These are phyloP conservation scores for Lathyrus tuberosus DNA, from an alignment of 306 rosid species.

Conservation along the genomic window DNA sequence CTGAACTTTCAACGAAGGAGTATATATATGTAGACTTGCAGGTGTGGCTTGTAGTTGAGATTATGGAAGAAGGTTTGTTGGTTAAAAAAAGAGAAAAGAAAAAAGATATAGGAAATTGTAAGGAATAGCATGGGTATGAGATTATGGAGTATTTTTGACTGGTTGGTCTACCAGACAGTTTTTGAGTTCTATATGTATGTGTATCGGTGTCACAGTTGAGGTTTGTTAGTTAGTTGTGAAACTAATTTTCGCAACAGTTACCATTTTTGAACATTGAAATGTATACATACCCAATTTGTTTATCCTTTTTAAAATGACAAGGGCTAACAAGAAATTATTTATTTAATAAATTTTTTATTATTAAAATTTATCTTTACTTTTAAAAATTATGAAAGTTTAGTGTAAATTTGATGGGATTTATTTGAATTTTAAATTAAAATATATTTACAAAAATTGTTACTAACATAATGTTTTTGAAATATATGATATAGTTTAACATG, in stretches of 20 bases:
- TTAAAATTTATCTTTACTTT: too few relatives aligned
- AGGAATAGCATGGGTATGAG: not conserved
- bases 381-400: too few relatives aligned
- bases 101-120: not conserved
- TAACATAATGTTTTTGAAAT: too few relatives aligned
- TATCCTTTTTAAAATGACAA: too few relatives aligned
- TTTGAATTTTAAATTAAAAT: too few relatives aligned
- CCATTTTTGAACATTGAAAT: too few relatives aligned
- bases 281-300: too few relatives aligned
- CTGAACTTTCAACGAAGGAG: not conserved
- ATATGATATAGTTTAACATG: too few relatives aligned
- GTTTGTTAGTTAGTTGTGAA: conserved; percentile 2
- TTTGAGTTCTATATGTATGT: not conserved
- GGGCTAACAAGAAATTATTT: too few relatives aligned
- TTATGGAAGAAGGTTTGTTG: conserved; percentile 11
- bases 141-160: not conserved
- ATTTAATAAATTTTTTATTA: too few relatives aligned
- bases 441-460: too few relatives aligned
- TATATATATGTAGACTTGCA: conserved; percentile 39
- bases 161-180: conserved; percentile 25
- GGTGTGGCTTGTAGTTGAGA: conserved; percentile 13
- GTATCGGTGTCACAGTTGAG: not conserved
- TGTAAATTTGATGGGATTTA: too few relatives aligned
- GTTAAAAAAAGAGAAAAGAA: not conserved
- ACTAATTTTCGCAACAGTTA: not conserved